Evolutionary conservation across 768 basidiomycete genomes (phyloP).

Genomic region (Leccinellum rugosiceps): DNA sequence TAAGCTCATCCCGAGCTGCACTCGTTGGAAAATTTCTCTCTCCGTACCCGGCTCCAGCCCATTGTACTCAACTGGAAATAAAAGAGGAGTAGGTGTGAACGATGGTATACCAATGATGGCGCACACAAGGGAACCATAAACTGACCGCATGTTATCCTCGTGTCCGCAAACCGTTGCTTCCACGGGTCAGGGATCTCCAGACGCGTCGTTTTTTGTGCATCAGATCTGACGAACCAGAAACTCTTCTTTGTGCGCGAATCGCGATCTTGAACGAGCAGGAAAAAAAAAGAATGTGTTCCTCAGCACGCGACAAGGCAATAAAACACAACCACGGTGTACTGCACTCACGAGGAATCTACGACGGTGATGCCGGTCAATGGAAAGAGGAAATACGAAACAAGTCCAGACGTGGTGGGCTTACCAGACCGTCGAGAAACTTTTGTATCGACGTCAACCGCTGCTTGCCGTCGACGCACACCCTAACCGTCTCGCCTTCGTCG

Average conservation of each 20-base stretch:
- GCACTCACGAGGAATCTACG: conserved; percentile 54
- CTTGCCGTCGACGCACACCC: conserved; percentile 53
- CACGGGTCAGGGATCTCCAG: conserved; percentile 50
- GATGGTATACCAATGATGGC: neutral
- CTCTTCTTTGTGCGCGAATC: conserved; percentile 55
- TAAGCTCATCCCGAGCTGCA: conserved; percentile 75
- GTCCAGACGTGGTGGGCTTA: conserved; percentile 17
- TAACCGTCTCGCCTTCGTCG: conserved; percentile 38
- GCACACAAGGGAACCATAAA: conserved; percentile 1
- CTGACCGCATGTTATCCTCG: conserved; percentile 68
- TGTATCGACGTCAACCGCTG: conserved; percentile 48
- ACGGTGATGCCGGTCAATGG: conserved; percentile 6
- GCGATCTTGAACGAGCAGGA: conserved; percentile 40
- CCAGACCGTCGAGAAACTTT: conserved; percentile 46
- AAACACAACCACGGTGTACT: neutral
- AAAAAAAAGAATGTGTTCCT: conserved; percentile 7
- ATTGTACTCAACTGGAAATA: conserved; percentile 61
- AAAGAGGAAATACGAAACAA: neutral
- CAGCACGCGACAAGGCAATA: conserved; percentile 7
- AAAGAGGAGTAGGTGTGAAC: neutral
- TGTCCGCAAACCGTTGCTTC: conserved; percentile 50
- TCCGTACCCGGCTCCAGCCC: conserved; percentile 53
- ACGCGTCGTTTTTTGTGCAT: conserved; percentile 40
- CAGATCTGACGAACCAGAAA: conserved; percentile 59
- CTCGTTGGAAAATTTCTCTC: conserved; percentile 79